These are phyloP conservation scores for Leccinum sublutescens DNA, from an alignment of 768 basidiomycete species.

Conservation along the genomic window DNA sequence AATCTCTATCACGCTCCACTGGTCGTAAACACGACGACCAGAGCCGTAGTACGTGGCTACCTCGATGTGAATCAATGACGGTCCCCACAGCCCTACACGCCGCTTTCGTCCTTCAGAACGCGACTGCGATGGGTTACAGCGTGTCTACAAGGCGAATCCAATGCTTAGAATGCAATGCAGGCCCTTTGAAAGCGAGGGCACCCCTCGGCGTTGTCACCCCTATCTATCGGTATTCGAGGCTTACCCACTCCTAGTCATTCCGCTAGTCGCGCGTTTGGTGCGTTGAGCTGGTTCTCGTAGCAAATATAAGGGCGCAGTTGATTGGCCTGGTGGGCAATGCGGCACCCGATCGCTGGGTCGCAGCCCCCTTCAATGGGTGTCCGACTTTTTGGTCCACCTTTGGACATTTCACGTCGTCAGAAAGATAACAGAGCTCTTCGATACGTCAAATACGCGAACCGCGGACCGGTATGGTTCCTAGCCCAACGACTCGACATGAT, in stretches of 20 bases:
- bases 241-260: not conserved
- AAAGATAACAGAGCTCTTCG: not conserved
- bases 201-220: not conserved
- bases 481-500: not conserved
- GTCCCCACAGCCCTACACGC: conserved; percentile 15
- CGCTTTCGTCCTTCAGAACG: conserved; percentile 12
- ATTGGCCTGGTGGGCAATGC: not conserved
- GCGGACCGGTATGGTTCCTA: not conserved
- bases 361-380: not conserved
- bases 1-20: not conserved
- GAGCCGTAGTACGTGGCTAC: not conserved
- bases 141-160: conserved; percentile 7
- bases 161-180: conserved; percentile 1
- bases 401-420: not conserved
- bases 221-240: not conserved
- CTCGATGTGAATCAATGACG: conserved; percentile 9
- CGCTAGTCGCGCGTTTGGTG: not conserved
- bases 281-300: not conserved
- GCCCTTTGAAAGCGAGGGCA: not conserved
- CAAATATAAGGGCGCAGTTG: not conserved
- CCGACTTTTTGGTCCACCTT: not conserved
- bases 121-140: not conserved
- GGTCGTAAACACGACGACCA: conserved; percentile 4
- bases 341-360: conserved; percentile 1
- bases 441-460: not conserved